Evolutionary conservation across 176 grass and related monocot genomes (phyloP), one percentile per base, ranked within the genome.

Genomic region (Oropetium thomaeum): DNA sequence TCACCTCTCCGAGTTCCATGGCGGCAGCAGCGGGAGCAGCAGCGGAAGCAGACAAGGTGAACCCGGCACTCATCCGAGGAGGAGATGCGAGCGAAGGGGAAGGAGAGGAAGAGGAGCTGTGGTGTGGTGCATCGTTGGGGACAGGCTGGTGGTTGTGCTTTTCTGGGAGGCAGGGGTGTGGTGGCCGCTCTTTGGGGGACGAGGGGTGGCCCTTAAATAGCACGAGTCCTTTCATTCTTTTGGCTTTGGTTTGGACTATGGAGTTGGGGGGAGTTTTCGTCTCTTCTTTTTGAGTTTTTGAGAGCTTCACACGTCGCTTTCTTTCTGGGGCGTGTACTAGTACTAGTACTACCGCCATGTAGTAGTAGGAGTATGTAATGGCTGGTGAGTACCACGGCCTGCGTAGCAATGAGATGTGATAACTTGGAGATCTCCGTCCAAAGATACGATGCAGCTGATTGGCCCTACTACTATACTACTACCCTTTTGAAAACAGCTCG

Each of bases 141-240:
- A 48, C 58, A 54, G 31, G 62, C 73, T 44, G 17, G 70, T 10
- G 47, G 13, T 38, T 48, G 62, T 58, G 71, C 58, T 45, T 84
- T 87, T 86, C 44, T 52, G 73, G 86, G 86, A 82, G 67, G 76
- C 76, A 65, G 81, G 66, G 48, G 28, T 35, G 82, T 75, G 38
- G 23, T 35, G 37, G 71, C 48, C 75, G 42, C 28, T 74, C 69
- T 83, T 69, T 79, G 74, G 80, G 86, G 31, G 80, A 83, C 69
- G 79, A 43, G 51, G 62, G 75, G 55, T 83, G 86, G 43, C 54
- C 74, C 80, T 88, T 88, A 88, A 84, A 88, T 84, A 88, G 81
- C 63, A 80, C 32, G 12, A 17, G 23, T 49, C 69, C 65, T 88
- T 84, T 73, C 73, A 66, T 34, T 70, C 67, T 23, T 48, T 61